These are phyloP conservation scores for Thecamonas trahens DNA, from an alignment of 78 protist species.

Conservation along the genomic window DNA sequence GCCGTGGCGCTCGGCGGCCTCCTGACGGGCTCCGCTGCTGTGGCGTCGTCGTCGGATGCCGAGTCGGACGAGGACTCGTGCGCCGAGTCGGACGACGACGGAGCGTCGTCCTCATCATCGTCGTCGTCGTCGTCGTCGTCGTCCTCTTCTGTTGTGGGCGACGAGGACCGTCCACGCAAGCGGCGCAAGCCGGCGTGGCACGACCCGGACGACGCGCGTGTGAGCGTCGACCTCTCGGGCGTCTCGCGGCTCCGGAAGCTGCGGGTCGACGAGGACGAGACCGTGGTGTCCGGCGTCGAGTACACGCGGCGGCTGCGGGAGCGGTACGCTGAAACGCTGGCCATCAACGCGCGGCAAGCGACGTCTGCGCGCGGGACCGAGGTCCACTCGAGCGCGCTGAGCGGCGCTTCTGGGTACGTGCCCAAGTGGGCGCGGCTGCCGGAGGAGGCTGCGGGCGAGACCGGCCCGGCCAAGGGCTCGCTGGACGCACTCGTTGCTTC, in stretches of 20 bases:
- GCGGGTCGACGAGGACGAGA: background rate
- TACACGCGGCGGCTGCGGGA: slow-evolving; percentile 5
- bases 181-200: slow-evolving; percentile 17
- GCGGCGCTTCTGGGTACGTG: background rate
- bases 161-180: no score
- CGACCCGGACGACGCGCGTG: slow-evolving; percentile 8
- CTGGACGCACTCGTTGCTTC: background rate
- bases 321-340: background rate
- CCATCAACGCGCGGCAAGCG: no score
- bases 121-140: no score
- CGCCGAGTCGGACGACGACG: no score
- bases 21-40: no score
- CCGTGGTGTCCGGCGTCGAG: slow-evolving; percentile 6
- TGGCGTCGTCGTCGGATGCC: no score
- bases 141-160: no score
- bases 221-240: background rate
- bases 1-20: no score
- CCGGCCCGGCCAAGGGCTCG: no score
- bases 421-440: background rate
- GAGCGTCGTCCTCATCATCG: no score
- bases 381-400: background rate
- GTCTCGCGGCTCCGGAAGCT: slow-evolving; percentile 15
- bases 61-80: no score
- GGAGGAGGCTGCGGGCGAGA: background rate
- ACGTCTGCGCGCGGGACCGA: background rate